Base-by-base conservation (phyloP, 495 filamentous ascomycete species). In the Hypoxylon lienhwacheense region DNA sequence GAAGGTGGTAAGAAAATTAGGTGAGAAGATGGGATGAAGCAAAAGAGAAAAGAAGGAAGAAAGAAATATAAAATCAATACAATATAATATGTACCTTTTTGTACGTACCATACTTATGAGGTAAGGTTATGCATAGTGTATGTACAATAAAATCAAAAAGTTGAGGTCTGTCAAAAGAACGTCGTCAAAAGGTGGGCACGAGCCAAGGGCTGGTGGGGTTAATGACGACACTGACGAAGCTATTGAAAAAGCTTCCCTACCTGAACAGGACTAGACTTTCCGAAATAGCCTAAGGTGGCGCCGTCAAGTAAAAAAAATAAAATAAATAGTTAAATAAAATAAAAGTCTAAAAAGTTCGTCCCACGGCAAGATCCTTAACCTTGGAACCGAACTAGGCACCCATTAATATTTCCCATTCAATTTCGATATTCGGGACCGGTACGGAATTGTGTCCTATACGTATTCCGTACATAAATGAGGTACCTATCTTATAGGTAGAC, bases 171-270 rank as follows among this genome's bases (percentile, higher is more conserved):
- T 50, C 44, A 26, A 55, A 48, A 41, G 51, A 40, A 52, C 20
- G 54, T 57, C 34, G 43, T 59, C 47, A 48, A 40, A 53, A 29
- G 35, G 32, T 33, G 48, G 41, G 29, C 21, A 47, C 35, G 35
- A 43, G 26, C 47, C 47, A 31, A 20, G n/a, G 22, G 35, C 36
- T 12, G 40, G 44, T 54, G 56, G 57, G 46, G 51, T 16, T 5
- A 28, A 61, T 61, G 58, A 55, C 58, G 58, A 55, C 58, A 61
- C 47, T 47, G 42, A n/a, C 26, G 51, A 47, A 55, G 57, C 57
- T 61, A 61, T 55, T 61, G 51, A 52, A 55, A 52, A 11, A 61
- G 52, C 51, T 55, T 3, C 10, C n/a, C 48, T 61, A 22, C 58
- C 26, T 7, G 14, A 61, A 44, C 15, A 3, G 43, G 58, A 55